Conservation (phyloP, 2,329 filamentous ascomycete species). For the Ascochyta clinopodiicola region DNA sequence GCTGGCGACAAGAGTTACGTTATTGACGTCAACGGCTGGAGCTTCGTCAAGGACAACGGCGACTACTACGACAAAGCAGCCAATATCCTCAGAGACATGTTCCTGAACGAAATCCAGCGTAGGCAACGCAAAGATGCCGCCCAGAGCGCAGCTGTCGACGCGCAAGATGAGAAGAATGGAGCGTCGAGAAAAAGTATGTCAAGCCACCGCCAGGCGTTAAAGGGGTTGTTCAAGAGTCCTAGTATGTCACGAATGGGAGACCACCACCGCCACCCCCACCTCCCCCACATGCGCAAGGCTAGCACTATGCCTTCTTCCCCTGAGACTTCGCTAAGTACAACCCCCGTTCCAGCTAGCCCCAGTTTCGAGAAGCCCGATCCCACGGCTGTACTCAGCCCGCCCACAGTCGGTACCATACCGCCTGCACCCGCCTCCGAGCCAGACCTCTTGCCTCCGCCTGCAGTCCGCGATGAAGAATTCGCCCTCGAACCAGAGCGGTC, state of each 20-base stretch:
- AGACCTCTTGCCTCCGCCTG: slow-evolving; percentile 39
- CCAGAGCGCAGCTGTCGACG: slow-evolving; percentile 45
- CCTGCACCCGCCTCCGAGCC: slow-evolving; percentile 39
- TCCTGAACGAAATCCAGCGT: slow-evolving; percentile 77
- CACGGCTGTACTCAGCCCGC: slow-evolving; percentile 24
- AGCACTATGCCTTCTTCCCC: slow-evolving; percentile 52
- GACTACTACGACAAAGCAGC: slow-evolving; percentile 96
- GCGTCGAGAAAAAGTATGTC: slow-evolving; percentile 43
- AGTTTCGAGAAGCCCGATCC: slow-evolving; percentile 49
- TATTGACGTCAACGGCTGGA: slow-evolving; percentile 99
- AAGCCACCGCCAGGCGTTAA: slow-evolving; percentile 56
- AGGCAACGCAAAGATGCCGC: slow-evolving; percentile 57
- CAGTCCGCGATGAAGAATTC: slow-evolving; percentile 34
- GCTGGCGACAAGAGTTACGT: slow-evolving; percentile 92
- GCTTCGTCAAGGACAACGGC: slow-evolving; percentile 99
- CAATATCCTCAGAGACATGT: slow-evolving; percentile 84
- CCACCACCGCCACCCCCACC: slow-evolving; percentile 49
- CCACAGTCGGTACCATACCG: slow-evolving; percentile 18
- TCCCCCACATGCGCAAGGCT: slow-evolving; percentile 45
- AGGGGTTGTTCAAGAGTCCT: slow-evolving; percentile 68
- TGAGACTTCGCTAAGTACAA: slow-evolving; percentile 51
- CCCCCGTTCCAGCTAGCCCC: slow-evolving; percentile 54
- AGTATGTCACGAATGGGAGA: slow-evolving; percentile 67
- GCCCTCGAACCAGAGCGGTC: slow-evolving; percentile 31
- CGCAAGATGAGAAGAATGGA: slow-evolving; percentile 28